phyloP scores from a whole-genome alignment of 2,329 filamentous ascomycete genomes.

The Hypoxylon sp. region DNA sequence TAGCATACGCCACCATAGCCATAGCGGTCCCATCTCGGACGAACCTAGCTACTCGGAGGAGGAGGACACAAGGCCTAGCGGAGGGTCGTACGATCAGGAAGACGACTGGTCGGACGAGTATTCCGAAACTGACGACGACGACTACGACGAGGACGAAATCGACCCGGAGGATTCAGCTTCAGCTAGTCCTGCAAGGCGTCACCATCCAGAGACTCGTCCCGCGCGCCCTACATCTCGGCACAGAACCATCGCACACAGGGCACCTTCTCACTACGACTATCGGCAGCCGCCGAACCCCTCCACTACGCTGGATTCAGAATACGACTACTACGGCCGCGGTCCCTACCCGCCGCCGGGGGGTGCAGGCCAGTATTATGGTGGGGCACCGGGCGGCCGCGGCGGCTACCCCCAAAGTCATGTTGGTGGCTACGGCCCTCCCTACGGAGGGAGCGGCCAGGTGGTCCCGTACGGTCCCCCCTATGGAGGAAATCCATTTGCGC shows the following conservation, averaged over 20 bases:
- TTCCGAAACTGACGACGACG: constrained; percentile 53
- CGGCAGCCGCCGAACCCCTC: constrained; percentile 56
- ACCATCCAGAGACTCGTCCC: constrained; percentile 52
- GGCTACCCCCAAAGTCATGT: constrained; percentile 64
- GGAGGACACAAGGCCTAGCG: constrained; percentile 32
- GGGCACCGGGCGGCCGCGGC: constrained; percentile 48
- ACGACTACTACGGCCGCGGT: constrained; percentile 65
- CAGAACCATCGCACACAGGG: constrained; percentile 48
- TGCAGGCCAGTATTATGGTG: constrained; percentile 49
- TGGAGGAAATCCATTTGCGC: constrained; percentile 52
- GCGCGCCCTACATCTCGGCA: constrained; percentile 55
- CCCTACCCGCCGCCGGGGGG: constrained; percentile 46
- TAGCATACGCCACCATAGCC: constrained; percentile 39
- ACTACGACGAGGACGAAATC: constrained; percentile 61
- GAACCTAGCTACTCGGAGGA: constrained; percentile 42
- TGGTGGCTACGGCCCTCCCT: constrained; percentile 58
- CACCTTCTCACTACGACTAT: constrained; percentile 45
- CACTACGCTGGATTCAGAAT: constrained; percentile 74
- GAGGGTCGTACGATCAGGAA: constrained; percentile 48
- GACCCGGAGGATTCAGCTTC: constrained; percentile 72
- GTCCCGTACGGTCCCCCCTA: constrained; percentile 59
- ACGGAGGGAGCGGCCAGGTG: constrained; percentile 58
- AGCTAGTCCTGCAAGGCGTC: constrained; percentile 52
- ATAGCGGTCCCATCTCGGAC: constrained; percentile 36
- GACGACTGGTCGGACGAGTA: constrained; percentile 46